These are phyloP conservation scores for Phytophthora litchii DNA, from an alignment of 352 stramenopile genomes.

Conservation along the genomic window DNA sequence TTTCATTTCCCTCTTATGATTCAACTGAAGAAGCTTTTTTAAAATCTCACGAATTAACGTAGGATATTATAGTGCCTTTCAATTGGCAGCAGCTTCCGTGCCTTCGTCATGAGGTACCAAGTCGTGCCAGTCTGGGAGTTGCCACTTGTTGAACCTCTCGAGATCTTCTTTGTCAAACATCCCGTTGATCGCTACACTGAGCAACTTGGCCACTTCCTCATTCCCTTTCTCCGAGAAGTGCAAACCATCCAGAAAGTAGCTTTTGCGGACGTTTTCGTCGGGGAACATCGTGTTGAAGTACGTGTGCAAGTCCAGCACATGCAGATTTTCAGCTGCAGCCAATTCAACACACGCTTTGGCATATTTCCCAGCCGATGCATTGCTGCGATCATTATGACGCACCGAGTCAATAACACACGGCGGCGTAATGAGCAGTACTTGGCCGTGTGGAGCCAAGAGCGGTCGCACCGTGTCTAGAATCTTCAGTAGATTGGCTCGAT, in stretches of 20 bases:
- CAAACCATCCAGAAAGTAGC: conserved; percentile 52
- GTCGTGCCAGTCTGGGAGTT: conserved; percentile 49
- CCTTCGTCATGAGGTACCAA: conserved; percentile 29
- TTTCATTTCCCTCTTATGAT: too few species aligned
- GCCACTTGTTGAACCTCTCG: conserved; percentile 39
- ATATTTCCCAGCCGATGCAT: conserved; percentile 50
- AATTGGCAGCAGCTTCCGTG: too few species aligned
- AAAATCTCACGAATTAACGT: too few species aligned
- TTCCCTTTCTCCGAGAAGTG: conserved; percentile 65
- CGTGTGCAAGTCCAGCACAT: conserved; percentile 57
- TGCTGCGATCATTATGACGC: conserved; percentile 48
- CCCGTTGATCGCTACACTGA: conserved; percentile 33
- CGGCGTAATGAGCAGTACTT: conserved; percentile 44
- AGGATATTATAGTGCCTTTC: too few species aligned
- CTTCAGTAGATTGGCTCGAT: conserved; percentile 46
- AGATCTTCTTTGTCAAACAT: conserved; percentile 37
- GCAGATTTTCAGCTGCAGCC: conserved; percentile 36
- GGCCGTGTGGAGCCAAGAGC: conserved; percentile 23
- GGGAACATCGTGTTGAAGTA: conserved; percentile 54
- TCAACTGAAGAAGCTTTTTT: too few species aligned
- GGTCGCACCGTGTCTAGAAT: conserved; percentile 37
- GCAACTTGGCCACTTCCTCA: conserved; percentile 34
- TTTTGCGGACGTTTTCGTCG: conserved; percentile 30
- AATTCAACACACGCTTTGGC: conserved; percentile 52
- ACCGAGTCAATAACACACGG: conserved; percentile 46